Evolutionary conservation across 768 basidiomycete genomes (phyloP).

Genomic region (Plicaturopsis crispa): DNA sequence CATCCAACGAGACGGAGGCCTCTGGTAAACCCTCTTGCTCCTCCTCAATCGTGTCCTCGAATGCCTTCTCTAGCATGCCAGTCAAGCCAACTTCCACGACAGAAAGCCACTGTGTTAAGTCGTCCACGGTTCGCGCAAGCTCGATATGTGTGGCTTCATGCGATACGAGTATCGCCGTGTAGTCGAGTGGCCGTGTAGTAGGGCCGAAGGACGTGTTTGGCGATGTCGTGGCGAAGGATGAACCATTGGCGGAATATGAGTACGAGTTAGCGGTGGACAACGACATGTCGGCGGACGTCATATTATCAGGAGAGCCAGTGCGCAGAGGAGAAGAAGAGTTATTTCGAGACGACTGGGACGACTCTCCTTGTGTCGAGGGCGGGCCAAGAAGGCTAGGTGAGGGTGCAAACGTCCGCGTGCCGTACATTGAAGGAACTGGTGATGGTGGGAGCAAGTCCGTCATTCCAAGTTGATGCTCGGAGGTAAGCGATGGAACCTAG

Average conservation of each 20-base stretch:
- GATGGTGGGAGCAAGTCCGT: slow-evolving; percentile 70
- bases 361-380: neutral
- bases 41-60: slow-evolving; percentile 51
- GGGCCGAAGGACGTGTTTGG: slow-evolving; percentile 21
- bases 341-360: slow-evolving; percentile 21
- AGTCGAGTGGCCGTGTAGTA: slow-evolving; percentile 61
- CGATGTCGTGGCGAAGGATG: slow-evolving; percentile 26
- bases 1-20: too few relatives aligned
- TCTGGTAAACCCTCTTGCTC: slow-evolving; percentile 49
- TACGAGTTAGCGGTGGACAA: slow-evolving; percentile 19
- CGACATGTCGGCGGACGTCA: too few relatives aligned
- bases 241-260: slow-evolving; percentile 19
- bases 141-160: slow-evolving; percentile 58
- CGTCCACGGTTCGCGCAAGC: slow-evolving; percentile 65
- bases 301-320: slow-evolving; percentile 25
- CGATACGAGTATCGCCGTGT: slow-evolving; percentile 43
- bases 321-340: slow-evolving; percentile 33
- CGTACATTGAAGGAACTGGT: slow-evolving; percentile 39
- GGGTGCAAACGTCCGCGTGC: slow-evolving; percentile 26
- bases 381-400: slow-evolving; percentile 30
- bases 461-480: slow-evolving; percentile 64
- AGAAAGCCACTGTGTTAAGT: slow-evolving; percentile 70
- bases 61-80: slow-evolving; percentile 49
- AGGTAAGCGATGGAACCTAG: slow-evolving; percentile 60
- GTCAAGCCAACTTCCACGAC: slow-evolving; percentile 67